A percentile compares a stretch with the other conserved stretches of the same genome.
These are phyloP conservation scores for Diaporthe ilicicola DNA, from an alignment of 2,329 filamentous ascomycete species.

Conservation along the genomic window DNA sequence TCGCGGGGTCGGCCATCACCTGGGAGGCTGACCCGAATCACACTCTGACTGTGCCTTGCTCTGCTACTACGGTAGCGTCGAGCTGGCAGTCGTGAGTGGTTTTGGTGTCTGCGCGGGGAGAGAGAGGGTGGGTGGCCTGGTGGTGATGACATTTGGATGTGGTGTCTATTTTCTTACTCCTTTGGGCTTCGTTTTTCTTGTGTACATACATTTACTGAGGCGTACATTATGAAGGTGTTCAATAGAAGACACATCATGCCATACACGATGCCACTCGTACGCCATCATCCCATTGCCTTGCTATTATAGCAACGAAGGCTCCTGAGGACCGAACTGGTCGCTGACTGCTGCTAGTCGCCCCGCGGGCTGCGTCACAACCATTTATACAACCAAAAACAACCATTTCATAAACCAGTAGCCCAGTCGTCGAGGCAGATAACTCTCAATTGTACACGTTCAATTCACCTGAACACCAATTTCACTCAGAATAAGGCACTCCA, in stretches of 20 bases:
- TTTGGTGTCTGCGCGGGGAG: too few relatives aligned
- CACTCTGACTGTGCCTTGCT: constrained; percentile 40
- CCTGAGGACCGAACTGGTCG: neutral
- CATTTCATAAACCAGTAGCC: neutral
- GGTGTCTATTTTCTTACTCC: too few relatives aligned
- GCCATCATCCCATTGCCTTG: neutral
- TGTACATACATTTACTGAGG: neutral
- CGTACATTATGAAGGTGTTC: neutral
- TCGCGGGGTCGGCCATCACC: constrained; percentile 51
- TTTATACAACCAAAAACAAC: neutral
- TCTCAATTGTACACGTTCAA: neutral
- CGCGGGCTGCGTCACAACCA: neutral
- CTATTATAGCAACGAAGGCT: neutral
- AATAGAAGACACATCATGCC: neutral
- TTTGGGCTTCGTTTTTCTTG: neutral
- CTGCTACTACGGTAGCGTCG: constrained; percentile 36
- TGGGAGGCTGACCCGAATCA: constrained; percentile 62
- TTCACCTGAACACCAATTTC: too few relatives aligned
- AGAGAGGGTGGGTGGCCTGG: too few relatives aligned
- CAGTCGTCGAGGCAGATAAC: neutral
- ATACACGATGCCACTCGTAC: neutral
- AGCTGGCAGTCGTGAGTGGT: constrained; percentile 41
- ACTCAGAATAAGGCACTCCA: too few relatives aligned
- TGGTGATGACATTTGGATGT: neutral
- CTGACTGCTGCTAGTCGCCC: neutral